These are phyloP conservation scores for Aspergillus sp. DNA, from an alignment of 2,329 filamentous ascomycete genomes.

Conservation along the genomic window DNA sequence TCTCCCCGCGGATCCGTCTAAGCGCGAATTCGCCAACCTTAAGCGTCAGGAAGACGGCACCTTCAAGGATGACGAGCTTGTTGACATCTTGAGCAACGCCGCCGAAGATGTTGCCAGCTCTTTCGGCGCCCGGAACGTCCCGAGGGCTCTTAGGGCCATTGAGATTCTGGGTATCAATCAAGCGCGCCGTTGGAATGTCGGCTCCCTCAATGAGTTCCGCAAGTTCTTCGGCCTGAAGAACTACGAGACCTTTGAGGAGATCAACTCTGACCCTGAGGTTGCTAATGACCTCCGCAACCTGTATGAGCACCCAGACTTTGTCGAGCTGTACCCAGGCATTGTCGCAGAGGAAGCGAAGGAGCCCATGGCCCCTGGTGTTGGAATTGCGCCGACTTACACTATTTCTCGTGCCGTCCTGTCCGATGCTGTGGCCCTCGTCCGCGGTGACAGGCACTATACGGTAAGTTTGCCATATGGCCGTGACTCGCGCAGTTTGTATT, in stretches of 20 bases:
- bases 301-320: conserved; percentile 62
- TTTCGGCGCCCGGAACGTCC: conserved; percentile 66
- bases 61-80: conserved; percentile 69
- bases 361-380: conserved; percentile 64
- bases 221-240: conserved; percentile 70
- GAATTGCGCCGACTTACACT: conserved; percentile 66
- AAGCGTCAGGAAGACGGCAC: conserved; percentile 55
- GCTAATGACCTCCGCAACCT: conserved; percentile 56
- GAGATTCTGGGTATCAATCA: conserved; percentile 76
- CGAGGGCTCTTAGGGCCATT: conserved; percentile 61
- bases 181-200: conserved; percentile 65
- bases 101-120: conserved; percentile 59
- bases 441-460: conserved; percentile 71
- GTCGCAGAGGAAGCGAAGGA: conserved; percentile 67
- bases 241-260: conserved; percentile 70
- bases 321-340: conserved; percentile 72
- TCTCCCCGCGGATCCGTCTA: conserved; percentile 56
- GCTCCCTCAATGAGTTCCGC: conserved; percentile 74
- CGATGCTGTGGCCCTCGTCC: conserved; percentile 68
- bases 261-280: conserved; percentile 67
- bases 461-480: conserved; percentile 9
- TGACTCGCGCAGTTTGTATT: too few relatives aligned
- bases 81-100: conserved; percentile 56
- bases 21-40: conserved; percentile 60
- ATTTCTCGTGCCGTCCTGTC: conserved; percentile 68